Base-by-base conservation (phyloP, 495 filamentous ascomycete species). In the Penicillium alfredii region DNA sequence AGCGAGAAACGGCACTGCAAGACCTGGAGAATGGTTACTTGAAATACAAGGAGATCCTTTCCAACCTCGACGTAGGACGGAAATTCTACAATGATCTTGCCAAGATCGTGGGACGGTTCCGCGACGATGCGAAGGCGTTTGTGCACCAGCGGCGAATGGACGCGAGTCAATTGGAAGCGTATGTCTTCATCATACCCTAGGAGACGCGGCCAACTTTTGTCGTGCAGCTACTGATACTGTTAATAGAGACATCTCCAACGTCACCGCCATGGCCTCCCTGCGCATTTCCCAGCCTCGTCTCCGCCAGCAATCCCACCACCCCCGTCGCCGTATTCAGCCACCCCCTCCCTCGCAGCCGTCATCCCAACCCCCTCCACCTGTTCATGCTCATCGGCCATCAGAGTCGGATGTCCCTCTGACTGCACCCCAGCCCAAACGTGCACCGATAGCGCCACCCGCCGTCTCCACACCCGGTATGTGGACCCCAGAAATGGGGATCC, bases 81-180 rank as follows among this genome's bases (percentile, higher is more conserved):
- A 95, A 94, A 49, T 98, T 98, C 56, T 98, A 97, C 65, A 97
- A 98, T 53, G 89, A 96, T 50, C 73, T 98, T 2, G 84, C 79
- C 25, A 84, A 82, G 58, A 88, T 95, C 27, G 79, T 95, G 1
- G 77, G 70, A 7, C 71, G 81, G 15, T 87, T 87, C 45, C 72
- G 85, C 13, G 88, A 93, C 42, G 85, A 84, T 22, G 80, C 73
- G 21, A 81, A 81, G 47, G 74, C 69, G 6, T 96, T 92, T 63
- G 83, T 82, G 6, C 82, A 88, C 16, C 75, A 83, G 49, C 69
- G 92, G 38, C 75, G 88, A 27, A 74, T 79, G 48, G 90, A 98
- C 44, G 89, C 87, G 1, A 76, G 78, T 18, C 74, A 78, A 37
- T 56, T 95, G 11, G 90, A 95, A 56, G 68, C 72, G 76, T 84